Evolutionary conservation across 441 rosid genomes (phyloP), one percentile per base, ranked within the genome.

Genomic region (Pelargonium cotyledonis): DNA sequence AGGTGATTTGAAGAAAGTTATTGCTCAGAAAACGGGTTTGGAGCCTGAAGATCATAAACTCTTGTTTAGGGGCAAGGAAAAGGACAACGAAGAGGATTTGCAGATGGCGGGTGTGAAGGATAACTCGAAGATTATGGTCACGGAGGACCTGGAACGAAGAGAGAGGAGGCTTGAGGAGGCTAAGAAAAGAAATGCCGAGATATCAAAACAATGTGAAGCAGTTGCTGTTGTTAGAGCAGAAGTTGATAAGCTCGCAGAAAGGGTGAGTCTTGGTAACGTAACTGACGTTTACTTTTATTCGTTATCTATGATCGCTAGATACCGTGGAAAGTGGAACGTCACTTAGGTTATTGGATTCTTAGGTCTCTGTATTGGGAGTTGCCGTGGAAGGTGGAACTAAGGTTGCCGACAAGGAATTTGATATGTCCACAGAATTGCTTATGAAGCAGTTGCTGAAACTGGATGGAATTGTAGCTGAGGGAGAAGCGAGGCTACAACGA

Each of bases 381-480:
- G 83, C 80, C 65, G 83, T 93, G 76, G 83, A 83, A 69, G 74
- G 86, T 68, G 96, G 92, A 62, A 85, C 89, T 5, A 81, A 81
- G 78, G 80, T 91, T 64, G 81, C 86, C 0, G 82, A 71, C 4
- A 71, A 83, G 79, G 96, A 94, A 75, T 88, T 89, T 75, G 89
- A 68, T 53, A 68, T 78, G 57, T 67, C 87, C 11, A 79, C 93
- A 3, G 97, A 94, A 85, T 80, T 94, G 74, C 89, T 94, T 14
- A 91, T 94, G 99, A 87, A 82, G 72, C 88, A 87, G 79, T 65
- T 94, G 82, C 91, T 91, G 71, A 89, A 87, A 74, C 74, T 94
- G 84, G 99, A 94, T 75, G 73, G 84, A 12, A 84, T 91, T 49
- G 82, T 81, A 80, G 99, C 97, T n/a, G 91, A 85, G 72, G 99